These are phyloP conservation scores for Erigeron canadensis DNA, from an alignment of 129 eudicot species.

Conservation along the genomic window DNA sequence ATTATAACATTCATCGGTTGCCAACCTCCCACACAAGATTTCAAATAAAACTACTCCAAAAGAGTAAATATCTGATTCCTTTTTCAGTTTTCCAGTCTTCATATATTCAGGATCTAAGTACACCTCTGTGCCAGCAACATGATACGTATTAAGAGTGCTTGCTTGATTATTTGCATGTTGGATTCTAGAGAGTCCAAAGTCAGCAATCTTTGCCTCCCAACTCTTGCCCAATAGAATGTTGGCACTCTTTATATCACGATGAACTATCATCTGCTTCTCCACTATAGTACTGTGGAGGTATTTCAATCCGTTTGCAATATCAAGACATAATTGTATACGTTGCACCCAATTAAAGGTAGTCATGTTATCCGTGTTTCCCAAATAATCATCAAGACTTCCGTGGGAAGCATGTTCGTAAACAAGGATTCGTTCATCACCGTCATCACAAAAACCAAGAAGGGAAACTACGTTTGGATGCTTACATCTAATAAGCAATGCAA, in stretches of 20 bases:
- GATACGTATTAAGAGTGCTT: neutral
- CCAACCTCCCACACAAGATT: slow-evolving; percentile 4
- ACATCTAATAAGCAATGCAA: neutral
- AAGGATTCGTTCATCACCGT: neutral
- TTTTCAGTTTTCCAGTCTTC: neutral
- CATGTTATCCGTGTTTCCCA: neutral
- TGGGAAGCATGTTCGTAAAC: neutral
- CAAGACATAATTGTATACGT: neutral
- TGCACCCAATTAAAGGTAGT: neutral
- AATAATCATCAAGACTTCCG: slow-evolving; percentile 13
- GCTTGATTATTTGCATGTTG: neutral
- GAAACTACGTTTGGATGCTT: neutral
- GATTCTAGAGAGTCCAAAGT: slow-evolving; percentile 16
- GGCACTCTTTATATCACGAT: slow-evolving; percentile 18
- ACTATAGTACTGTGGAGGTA: slow-evolving; percentile 2
- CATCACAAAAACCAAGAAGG: slow-evolving; percentile 7
- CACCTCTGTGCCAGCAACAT: slow-evolving; percentile 1
- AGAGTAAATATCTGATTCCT: slow-evolving; percentile 9
- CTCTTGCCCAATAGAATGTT: neutral
- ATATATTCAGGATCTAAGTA: slow-evolving; percentile 12
- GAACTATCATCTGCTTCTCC: neutral
- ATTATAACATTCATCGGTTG: neutral
- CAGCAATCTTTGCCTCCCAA: slow-evolving; percentile 11
- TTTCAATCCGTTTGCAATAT: neutral
- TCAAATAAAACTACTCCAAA: slow-evolving; percentile 18